phyloP scores from a whole-genome alignment of 2,329 filamentous ascomycete species.

The Trichoderma guizhouense region DNA sequence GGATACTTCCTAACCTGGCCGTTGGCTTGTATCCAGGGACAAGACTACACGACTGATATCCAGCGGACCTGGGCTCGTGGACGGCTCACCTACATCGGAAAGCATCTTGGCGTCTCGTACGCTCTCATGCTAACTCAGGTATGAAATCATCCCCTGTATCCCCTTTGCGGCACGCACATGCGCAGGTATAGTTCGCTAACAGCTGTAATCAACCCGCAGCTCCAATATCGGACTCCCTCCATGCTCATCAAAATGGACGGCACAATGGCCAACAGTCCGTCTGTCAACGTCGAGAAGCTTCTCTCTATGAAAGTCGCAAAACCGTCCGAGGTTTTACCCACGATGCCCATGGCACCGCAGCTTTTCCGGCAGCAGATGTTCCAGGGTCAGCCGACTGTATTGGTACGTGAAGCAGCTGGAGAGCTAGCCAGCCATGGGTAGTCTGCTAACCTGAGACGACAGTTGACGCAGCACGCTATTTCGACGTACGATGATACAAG shows the following conservation, averaged over 20 bases:
- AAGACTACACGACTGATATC: conserved; percentile 58
- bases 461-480: conserved; percentile 23
- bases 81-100: conserved; percentile 52
- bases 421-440: conserved; percentile 37
- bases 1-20: conserved; percentile 61
- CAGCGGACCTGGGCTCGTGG: conserved; percentile 56
- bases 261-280: conserved; percentile 38
- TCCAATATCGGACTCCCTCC: conserved; percentile 57
- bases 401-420: conserved; percentile 40
- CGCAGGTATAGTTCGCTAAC: neutral
- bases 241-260: conserved; percentile 59
- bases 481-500: conserved; percentile 16
- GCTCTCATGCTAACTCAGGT: conserved; percentile 54
- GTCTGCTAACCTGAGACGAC: conserved; percentile 39
- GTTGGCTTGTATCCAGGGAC: conserved; percentile 49
- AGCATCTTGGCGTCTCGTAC: conserved; percentile 56
- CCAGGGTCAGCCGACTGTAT: conserved; percentile 42
- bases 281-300: conserved; percentile 44
- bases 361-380: conserved; percentile 38
- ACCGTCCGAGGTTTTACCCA: neutral
- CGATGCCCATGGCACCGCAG: conserved; percentile 42
- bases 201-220: conserved; percentile 34
- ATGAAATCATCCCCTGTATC: conserved; percentile 24
- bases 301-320: conserved; percentile 36
- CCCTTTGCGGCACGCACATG: neutral